phyloP scores from a whole-genome alignment of 495 filamentous ascomycete genomes.

The Neurospora tetrasperma region DNA sequence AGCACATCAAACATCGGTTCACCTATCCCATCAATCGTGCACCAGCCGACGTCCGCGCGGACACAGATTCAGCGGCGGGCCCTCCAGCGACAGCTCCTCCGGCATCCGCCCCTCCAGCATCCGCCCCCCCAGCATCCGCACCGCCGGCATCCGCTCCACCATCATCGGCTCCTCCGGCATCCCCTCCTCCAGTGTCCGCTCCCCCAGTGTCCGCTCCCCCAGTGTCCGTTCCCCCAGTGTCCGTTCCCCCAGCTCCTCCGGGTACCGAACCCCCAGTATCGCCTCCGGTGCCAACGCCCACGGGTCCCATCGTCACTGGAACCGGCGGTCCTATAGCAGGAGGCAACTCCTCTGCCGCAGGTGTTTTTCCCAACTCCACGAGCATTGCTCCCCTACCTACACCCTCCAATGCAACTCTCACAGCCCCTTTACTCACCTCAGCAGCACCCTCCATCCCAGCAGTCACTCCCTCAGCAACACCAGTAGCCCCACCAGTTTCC shows the following conservation, averaged over 20 bases:
- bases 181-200: fast-evolving
- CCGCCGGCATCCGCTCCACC: not conserved
- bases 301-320: not conserved
- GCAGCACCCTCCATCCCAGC: not conserved
- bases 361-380: not conserved
- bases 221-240: not conserved
- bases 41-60: not conserved
- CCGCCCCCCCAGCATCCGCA: not conserved
- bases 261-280: not conserved
- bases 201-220: not conserved
- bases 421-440: not conserved
- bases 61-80: not conserved
- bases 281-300: not conserved
- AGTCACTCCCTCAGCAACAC: not conserved
- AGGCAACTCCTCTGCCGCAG: not conserved
- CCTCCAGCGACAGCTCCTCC: not conserved
- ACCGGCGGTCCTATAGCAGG: not conserved
- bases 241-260: not conserved
- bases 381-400: not conserved
- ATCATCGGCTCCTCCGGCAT: not conserved
- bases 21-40: not conserved
- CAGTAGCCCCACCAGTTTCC: not conserved
- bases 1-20: not conserved
- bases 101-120: not conserved
- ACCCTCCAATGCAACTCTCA: not conserved